Evolutionary conservation across 441 rosid genomes (phyloP).

Genomic region (Gossypium lobatum): DNA sequence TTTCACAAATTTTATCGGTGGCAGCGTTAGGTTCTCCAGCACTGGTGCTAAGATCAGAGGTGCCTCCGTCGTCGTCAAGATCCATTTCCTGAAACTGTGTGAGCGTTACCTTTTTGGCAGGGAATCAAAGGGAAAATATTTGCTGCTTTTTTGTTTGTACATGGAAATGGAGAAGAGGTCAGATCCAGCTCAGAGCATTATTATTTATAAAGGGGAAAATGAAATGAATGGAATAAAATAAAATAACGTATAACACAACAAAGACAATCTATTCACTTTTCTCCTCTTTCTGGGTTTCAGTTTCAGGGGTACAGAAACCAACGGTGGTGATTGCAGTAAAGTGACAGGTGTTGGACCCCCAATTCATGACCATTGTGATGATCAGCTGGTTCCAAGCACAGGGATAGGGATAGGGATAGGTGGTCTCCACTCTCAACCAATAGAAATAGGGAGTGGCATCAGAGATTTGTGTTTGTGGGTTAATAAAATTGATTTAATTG

Average conservation of each 20-base stretch:
- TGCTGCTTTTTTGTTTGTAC: neutral
- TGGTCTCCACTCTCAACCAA: slow-evolving; percentile 9
- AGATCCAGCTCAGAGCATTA: too few relatives aligned
- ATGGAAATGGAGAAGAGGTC: neutral
- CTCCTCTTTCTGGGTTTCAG: neutral
- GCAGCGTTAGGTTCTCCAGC: slow-evolving; percentile 20
- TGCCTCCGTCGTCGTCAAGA: slow-evolving; percentile 29
- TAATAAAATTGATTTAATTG: slow-evolving; percentile 12
- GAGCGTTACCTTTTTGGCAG: neutral
- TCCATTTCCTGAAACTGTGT: slow-evolving; percentile 14
- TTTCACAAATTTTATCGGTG: slow-evolving; percentile 1
- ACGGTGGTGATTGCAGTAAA: slow-evolving; percentile 16
- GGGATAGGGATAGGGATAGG: neutral
- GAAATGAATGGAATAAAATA: too few relatives aligned
- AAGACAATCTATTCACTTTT: too few relatives aligned
- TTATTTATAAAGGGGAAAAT: too few relatives aligned
- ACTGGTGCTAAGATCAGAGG: slow-evolving; percentile 42
- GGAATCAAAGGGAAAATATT: neutral
- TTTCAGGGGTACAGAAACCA: neutral
- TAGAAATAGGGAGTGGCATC: slow-evolving; percentile 2
- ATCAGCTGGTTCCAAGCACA: neutral
- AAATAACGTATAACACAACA: too few relatives aligned
- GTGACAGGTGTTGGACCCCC: slow-evolving; percentile 26
- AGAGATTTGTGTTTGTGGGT: slow-evolving; percentile 9
- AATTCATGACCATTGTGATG: neutral